Conservation (phyloP, 371 early-diverging fungal species). For the Mortierella sp. region DNA sequence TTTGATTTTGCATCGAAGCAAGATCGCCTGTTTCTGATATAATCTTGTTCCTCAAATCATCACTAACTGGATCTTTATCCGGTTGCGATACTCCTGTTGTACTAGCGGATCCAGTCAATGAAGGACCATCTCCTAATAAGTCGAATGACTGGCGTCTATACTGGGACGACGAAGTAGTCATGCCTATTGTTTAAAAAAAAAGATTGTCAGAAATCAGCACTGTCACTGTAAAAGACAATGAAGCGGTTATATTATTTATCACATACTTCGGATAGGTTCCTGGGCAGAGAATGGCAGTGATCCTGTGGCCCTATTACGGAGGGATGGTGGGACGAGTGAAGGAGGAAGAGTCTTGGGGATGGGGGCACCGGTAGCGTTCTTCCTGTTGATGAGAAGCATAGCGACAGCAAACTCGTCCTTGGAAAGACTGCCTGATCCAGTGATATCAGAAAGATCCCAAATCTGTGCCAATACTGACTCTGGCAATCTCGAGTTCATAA, state of each 20-base stretch:
- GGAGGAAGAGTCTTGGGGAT: conserved; percentile 85
- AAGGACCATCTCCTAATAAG: conserved; percentile 63
- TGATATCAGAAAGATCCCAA: conserved; percentile 87
- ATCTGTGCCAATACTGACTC: conserved; percentile 76
- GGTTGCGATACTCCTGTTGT: conserved; percentile 15
- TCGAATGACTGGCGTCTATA: conserved; percentile 74
- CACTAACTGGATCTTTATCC: conserved; percentile 43
- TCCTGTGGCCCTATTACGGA: conserved; percentile 68
- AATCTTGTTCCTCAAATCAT: conserved; percentile 55
- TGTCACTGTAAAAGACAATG: not conserved
- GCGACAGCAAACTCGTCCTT: conserved; percentile 95
- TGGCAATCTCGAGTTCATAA: conserved; percentile 80
- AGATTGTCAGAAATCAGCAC: not conserved
- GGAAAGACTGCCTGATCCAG: conserved; percentile 89
- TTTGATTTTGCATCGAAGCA: conserved; percentile 60
- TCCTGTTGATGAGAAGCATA: conserved; percentile 91
- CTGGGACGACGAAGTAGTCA: conserved; percentile 62
- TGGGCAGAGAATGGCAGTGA: conserved; percentile 19
- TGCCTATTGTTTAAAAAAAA: conserved; percentile 47
- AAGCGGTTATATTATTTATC: not conserved
- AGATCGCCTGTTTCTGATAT: conserved; percentile 52
- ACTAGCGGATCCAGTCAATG: conserved; percentile 17
- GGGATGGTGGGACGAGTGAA: conserved; percentile 86
- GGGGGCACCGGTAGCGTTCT: conserved; percentile 81
- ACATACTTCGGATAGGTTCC: conserved; percentile 37